Evolutionary conservation across 768 basidiomycete species (phyloP).

Genomic region (Mycena sanguinolenta): DNA sequence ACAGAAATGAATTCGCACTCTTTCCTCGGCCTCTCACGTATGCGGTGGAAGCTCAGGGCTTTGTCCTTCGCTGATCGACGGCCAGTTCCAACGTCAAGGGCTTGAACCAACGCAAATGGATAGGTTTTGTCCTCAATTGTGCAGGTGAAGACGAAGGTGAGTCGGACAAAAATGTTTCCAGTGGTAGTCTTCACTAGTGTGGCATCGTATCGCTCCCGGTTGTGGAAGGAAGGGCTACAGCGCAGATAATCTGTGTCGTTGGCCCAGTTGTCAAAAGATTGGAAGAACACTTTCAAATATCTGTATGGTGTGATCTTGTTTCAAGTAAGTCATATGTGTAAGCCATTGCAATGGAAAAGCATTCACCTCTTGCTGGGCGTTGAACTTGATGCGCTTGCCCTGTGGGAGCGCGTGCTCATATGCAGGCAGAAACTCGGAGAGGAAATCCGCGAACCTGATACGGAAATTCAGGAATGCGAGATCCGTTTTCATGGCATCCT

Average conservation of each 20-base stretch:
- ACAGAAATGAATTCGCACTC: conserved; percentile 35
- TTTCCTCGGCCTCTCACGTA: conserved; percentile 8
- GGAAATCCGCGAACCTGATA: neutral
- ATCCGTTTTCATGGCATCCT: neutral
- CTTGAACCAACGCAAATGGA: conserved; percentile 38
- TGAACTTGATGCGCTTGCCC: neutral
- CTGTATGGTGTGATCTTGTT: conserved; percentile 8
- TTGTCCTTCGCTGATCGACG: neutral
- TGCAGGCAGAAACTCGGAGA: neutral
- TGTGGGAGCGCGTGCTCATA: neutral
- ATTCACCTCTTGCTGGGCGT: neutral
- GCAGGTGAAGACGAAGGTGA: conserved; percentile 39
- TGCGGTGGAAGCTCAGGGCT: neutral
- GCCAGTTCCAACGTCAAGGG: conserved; percentile 32
- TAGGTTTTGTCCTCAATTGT: conserved; percentile 19
- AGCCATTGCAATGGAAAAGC: neutral
- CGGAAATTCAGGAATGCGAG: neutral
- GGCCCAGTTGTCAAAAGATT: conserved; percentile 32
- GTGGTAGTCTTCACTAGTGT: conserved; percentile 34
- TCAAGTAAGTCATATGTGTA: no score
- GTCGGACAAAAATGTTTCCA: conserved; percentile 33
- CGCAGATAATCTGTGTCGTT: conserved; percentile 32
- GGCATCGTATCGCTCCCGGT: conserved; percentile 26
- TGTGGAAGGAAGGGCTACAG: conserved; percentile 37
- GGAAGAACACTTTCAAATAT: conserved; percentile 37